phyloP scores from a whole-genome alignment of 2,329 filamentous ascomycete genomes.

The Pyricularia sp. region DNA sequence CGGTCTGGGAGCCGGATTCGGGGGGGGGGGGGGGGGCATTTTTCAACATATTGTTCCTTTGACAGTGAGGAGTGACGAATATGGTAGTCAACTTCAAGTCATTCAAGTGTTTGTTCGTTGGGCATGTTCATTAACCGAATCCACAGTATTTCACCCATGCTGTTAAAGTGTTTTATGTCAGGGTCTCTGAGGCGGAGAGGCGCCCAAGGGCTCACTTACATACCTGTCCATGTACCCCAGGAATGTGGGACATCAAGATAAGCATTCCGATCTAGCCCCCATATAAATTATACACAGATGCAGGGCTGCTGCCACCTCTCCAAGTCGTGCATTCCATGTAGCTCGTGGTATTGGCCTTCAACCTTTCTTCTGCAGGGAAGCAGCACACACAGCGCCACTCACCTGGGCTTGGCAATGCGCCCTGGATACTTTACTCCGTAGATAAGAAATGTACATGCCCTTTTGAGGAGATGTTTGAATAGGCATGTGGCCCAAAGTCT shows the following conservation, averaged over 20 bases:
- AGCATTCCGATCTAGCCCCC: background rate
- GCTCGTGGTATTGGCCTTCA: background rate
- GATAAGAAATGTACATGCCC: background rate
- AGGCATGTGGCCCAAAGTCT: background rate
- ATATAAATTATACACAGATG: background rate
- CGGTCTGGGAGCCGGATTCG: constrained; percentile 2
- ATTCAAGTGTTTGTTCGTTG: background rate
- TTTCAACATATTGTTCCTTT: background rate
- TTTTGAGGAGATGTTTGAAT: background rate
- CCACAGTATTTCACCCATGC: background rate
- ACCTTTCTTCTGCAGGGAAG: background rate
- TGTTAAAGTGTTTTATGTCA: too few species aligned
- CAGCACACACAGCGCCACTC: background rate
- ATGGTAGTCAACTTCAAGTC: background rate
- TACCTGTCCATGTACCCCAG: background rate
- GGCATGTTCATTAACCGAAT: background rate
- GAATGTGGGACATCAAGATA: background rate
- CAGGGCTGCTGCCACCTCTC: background rate
- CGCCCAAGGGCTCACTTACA: background rate
- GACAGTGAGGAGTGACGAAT: background rate
- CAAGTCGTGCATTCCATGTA: background rate
- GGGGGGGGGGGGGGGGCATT: too few species aligned
- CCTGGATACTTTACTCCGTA: background rate
- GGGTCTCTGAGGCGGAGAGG: background rate
- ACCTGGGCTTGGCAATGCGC: background rate